Evolutionary conservation across 1,139 yeast genomes (phyloP).

Genomic region (Yueomyces sp.): DNA sequence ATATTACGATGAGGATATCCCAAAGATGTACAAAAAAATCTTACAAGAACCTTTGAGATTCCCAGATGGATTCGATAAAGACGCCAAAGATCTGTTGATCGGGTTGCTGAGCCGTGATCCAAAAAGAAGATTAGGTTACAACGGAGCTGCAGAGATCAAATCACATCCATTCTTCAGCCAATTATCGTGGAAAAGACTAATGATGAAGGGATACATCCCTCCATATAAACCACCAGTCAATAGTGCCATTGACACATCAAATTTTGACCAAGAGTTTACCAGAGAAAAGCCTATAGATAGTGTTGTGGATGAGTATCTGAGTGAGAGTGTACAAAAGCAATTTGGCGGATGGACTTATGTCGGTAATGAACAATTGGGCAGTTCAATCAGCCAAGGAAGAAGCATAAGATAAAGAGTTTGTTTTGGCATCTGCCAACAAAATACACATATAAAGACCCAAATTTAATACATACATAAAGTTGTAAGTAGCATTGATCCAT

Average conservation of each 20-base stretch:
- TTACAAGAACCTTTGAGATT: slow-evolving; percentile 76
- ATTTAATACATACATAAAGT: no score
- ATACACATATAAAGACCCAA: no score
- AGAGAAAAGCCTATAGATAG: slow-evolving; percentile 88
- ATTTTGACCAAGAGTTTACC: slow-evolving; percentile 87
- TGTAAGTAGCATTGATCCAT: no score
- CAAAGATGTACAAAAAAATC: slow-evolving; percentile 86
- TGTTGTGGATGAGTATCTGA: slow-evolving; percentile 83
- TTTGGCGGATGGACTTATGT: slow-evolving; percentile 98
- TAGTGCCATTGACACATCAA: slow-evolving; percentile 75
- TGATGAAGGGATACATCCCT: slow-evolving; percentile 80
- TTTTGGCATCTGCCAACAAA: no score
- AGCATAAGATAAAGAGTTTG: slow-evolving; percentile 9
- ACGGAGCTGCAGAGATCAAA: slow-evolving; percentile 81
- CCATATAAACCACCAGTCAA: slow-evolving; percentile 94
- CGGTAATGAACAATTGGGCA: slow-evolving; percentile 35
- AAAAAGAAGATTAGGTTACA: slow-evolving; percentile 52
- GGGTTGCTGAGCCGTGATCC: slow-evolving; percentile 81
- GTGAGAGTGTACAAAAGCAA: slow-evolving; percentile 85
- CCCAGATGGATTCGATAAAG: slow-evolving; percentile 77
- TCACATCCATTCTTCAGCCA: slow-evolving; percentile 80
- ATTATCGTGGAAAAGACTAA: slow-evolving; percentile 79
- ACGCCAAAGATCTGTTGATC: slow-evolving; percentile 72
- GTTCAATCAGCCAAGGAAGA: slow-evolving; percentile 16
- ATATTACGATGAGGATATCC: slow-evolving; percentile 86